Evolutionary conservation across 108 stramenopile species (phyloP), one percentile per base, ranked within the genome.

Genomic region (Cylindrotheca fusiformis): DNA sequence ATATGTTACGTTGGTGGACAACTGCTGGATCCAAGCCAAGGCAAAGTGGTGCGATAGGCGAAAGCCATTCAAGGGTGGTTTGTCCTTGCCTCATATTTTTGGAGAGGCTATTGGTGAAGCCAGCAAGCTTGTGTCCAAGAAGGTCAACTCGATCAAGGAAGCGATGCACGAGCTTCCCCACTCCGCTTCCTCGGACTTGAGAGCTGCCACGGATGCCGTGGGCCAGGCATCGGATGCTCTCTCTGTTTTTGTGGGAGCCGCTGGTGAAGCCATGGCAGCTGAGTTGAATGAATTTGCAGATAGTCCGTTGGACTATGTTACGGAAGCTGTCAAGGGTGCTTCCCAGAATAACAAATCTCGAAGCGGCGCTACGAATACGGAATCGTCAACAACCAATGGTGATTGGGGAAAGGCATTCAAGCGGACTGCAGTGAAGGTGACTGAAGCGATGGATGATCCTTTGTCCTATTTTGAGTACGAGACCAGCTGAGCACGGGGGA

Each of bases 11-110:
- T 1, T 77, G 21, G 45, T 63, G 3, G 65, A 77, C 60, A 77
- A 71, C 32, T 77, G 76, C 48, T 77, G 69, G 76, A n/a, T 77
- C 25, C 63, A 71, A 45, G 76, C 70, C 27, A 61, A 66, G 45
- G 72, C 65, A 22, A 48, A 48, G 45, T 50, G 60, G 48, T 50
- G 32, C 26, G 48, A 49, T 18, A n/a, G n/a, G n/a, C n/a, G n/a
- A n/a, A 36, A 45, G 4, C 25, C 58, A 4, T 46, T 59, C 22
- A 12, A 8, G 19, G 48, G 47, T 2, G 60, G 48, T 2, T 22
- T 12, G 20, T 63, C 63, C 4, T 58, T 58, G n/a, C 57, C 57
- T 14, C 29, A 31, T 5, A 58, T 58, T 5, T 4, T 58, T 17
- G 57, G 57, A 20, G 32, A 58, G 2, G 57, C 57, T 6, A 36